Evolutionary conservation across 805 yeast species (phyloP), one percentile per base, ranked within the genome.

Genomic region (Kuraishia ogatae): DNA sequence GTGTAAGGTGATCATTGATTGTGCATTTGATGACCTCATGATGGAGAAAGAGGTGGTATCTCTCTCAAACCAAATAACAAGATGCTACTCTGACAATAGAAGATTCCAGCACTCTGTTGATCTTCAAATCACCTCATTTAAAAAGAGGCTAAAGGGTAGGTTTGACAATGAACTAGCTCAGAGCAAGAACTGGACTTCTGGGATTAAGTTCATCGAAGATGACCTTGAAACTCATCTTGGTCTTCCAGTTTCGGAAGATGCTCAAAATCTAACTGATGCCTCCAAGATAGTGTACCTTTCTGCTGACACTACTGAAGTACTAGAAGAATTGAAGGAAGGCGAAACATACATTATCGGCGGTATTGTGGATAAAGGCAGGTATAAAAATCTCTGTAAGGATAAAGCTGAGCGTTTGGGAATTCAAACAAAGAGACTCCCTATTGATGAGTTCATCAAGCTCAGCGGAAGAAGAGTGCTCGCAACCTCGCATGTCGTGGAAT

Each of bases 281-380:
- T 61, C 71, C 1, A 78, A 79, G 43, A 74, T 72, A 48, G 78
- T 89, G 0, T 93, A 94, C 63, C 71, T 93, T 43, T 85, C 96
- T 0, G 96, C 97, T 0, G 99, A 93, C 63, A 85, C 97, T 0
- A 87, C 84, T 8, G 87, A 85, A 7, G 81, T 75, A 22, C 63
- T 94, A 39, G 81, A 78, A 11, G 80, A 74, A 24, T 72, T 93
- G 54, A 83, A 85, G 58, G 81, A 83, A 4, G 88, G 85, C 2
- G 74, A 77, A 66, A 88, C 96, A 0, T 93, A 93, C 62, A 82
- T 93, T 49, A 83, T 93, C 52, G 99, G 99, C 10, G 99, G 98
- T 0, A 93, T 93, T 55, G 98, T 93, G 2, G 99, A 93, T 68
- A 93, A 93, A 68, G 96, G 96, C 57, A 80, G 98, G 62, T 85